Base-by-base conservation (phyloP, 805 yeast genomes). In the Wickerhamomyces ciferrii region DNA sequence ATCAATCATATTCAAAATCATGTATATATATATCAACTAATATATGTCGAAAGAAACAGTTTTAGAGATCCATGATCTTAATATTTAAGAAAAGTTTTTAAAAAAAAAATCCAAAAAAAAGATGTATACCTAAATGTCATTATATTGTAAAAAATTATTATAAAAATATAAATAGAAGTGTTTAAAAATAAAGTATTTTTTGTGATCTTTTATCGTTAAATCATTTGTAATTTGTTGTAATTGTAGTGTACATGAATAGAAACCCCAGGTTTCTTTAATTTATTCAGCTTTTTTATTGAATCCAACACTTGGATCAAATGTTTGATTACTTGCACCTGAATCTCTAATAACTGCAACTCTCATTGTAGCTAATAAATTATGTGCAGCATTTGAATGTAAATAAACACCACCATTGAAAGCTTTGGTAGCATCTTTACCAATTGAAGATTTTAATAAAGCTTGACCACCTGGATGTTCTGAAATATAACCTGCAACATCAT, bases 381-480 rank as follows among this genome's bases (percentile, higher is more conserved):
- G 90, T 20, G 94, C 95, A 50, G 95, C 94, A 57, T 86, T 87
- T 9, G 92, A 83, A 61, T 87, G 95, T 13, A 86, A 80, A 60
- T 87, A 87, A 27, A 87, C 94, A 61, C 88, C 91, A 62, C 95
- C 95, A 61, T 84, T 83, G 73, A 87, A 87, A 1, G 91, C 94
- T 61, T 76, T 78, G 14, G 92, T 83, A 24, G 92, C 92, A 64
- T 87, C 94, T 63, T 84, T 86, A 58, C 92, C 91, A 50, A 77
- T 68, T 2, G 91, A 81, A 31, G 90, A 81, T 55, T 78, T 74
- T 42, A 87, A 67, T 51, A 87, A 69, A 41, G 88, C 82, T 61
- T 77, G 81, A 54, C 95, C 95, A 75, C 95, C 95, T 53, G 95
- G 95, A 62, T 87, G 95, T 60, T 83, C 87, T 48, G 77, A 74